phyloP scores from a whole-genome alignment of 192 early-diverging fungal species.

The Ambispora gerdemannii region DNA sequence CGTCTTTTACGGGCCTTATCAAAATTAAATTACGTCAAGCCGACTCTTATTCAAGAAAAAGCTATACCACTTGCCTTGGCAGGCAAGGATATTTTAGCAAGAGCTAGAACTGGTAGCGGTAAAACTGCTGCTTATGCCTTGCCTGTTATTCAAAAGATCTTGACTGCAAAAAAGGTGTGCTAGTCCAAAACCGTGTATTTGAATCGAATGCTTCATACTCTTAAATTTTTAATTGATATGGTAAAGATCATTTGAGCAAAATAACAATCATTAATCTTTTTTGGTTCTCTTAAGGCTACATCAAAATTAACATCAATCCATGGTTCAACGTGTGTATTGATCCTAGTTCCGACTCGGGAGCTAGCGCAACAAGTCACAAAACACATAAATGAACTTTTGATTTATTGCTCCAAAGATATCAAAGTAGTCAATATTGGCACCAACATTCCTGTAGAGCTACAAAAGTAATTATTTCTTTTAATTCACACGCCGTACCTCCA shows the following conservation, averaged over 20 bases:
- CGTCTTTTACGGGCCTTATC: constrained; percentile 84
- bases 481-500: background rate
- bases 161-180: constrained; percentile 67
- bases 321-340: constrained; percentile 53
- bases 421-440: constrained; percentile 64
- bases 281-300: no score
- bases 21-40: constrained; percentile 75
- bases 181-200: no score
- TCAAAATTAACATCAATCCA: constrained; percentile 37
- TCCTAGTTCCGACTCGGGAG: constrained; percentile 94
- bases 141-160: constrained; percentile 88
- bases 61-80: constrained; percentile 87
- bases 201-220: no score
- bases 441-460: constrained; percentile 50
- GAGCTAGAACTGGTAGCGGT: constrained; percentile 91
- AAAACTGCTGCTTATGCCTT: constrained; percentile 96
- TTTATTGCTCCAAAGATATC: constrained; percentile 69
- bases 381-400: constrained; percentile 67
- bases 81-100: constrained; percentile 91
- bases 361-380: constrained; percentile 89
- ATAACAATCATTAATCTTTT: no score
- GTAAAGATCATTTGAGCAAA: no score
- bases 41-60: constrained; percentile 85
- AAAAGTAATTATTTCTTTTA: constrained; percentile 35
- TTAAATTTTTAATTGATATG: no score